Percentiles rank a stretch among this genome's conserved stretches.
Evolutionary conservation across 2,329 filamentous ascomycete genomes (phyloP).

Genomic region (Diaporthe caulivora): DNA sequence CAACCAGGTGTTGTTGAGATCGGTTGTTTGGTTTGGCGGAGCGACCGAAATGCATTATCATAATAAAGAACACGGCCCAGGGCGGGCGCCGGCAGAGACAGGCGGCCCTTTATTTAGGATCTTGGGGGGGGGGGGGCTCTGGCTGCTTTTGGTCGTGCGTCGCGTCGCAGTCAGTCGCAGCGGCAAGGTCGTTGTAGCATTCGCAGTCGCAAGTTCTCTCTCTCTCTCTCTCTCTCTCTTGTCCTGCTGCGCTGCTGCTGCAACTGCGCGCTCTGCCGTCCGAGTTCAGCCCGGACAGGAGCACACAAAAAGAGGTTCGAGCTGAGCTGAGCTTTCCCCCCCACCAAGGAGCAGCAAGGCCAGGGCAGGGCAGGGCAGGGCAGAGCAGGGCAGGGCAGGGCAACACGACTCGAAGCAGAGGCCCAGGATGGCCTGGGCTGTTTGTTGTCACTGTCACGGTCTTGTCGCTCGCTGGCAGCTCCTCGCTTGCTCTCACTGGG

Average conservation of each 20-base stretch:
- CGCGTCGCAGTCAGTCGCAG: slow-evolving; percentile 3
- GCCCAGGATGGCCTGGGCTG: slow-evolving; percentile 12
- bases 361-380: neutral
- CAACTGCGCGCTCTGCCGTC: slow-evolving; percentile 4
- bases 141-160: slow-evolving; percentile 25
- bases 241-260: neutral
- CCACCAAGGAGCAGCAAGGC: neutral
- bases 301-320: neutral
- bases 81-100: slow-evolving; percentile 30
- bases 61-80: slow-evolving; percentile 33
- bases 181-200: neutral
- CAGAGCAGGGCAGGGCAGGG: slow-evolving; percentile 5
- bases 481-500: slow-evolving; percentile 7
- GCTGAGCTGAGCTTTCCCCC: neutral
- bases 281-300: slow-evolving; percentile 7
- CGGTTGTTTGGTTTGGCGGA: slow-evolving; percentile 68
- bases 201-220: neutral
- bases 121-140: neutral
- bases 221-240: neutral
- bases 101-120: slow-evolving; percentile 28
- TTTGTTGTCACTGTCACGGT: slow-evolving; percentile 26
- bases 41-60: slow-evolving; percentile 67
- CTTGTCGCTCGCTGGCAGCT: slow-evolving; percentile 28
- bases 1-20: slow-evolving; percentile 67
- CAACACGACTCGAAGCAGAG: neutral